Conservation (phyloP, 345 rosid species). For the Lepidium sativum region DNA sequence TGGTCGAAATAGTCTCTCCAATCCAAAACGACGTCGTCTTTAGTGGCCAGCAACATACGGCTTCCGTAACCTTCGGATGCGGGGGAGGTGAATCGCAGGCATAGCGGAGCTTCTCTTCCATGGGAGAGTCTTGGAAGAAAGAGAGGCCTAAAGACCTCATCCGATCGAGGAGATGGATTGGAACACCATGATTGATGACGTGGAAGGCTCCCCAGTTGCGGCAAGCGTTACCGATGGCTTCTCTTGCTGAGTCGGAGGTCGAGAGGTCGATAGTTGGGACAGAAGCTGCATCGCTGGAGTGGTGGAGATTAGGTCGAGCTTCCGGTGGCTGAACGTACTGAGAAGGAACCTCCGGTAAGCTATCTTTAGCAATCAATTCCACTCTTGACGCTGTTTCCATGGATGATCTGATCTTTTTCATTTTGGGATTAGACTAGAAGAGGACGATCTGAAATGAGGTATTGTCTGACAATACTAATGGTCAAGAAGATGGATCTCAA, state of each 20-base stretch:
- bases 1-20: constrained; percentile 97
- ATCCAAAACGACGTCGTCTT: constrained; percentile 46
- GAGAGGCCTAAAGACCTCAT: constrained; percentile 35
- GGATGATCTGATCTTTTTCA: background rate
- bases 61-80: constrained; percentile 87
- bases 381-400: constrained; percentile 42
- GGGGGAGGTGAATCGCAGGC: constrained; percentile 56
- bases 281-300: background rate
- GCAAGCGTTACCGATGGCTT: constrained; percentile 48
- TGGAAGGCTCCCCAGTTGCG: constrained; percentile 86
- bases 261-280: constrained; percentile 59
- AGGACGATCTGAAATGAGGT: background rate
- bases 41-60: constrained; percentile 46
- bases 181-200: constrained; percentile 63
- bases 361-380: constrained; percentile 39
- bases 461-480: too few species aligned
- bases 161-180: constrained; percentile 38
- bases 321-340: constrained; percentile 63
- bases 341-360: constrained; percentile 46
- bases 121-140: constrained; percentile 51
- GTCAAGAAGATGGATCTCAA: too few species aligned
- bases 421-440: background rate
- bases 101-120: constrained; percentile 61
- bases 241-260: constrained; percentile 18
- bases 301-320: constrained; percentile 31